Conservation (phyloP, 352 stramenopile genomes). For the Phytopythium mirpurense region DNA sequence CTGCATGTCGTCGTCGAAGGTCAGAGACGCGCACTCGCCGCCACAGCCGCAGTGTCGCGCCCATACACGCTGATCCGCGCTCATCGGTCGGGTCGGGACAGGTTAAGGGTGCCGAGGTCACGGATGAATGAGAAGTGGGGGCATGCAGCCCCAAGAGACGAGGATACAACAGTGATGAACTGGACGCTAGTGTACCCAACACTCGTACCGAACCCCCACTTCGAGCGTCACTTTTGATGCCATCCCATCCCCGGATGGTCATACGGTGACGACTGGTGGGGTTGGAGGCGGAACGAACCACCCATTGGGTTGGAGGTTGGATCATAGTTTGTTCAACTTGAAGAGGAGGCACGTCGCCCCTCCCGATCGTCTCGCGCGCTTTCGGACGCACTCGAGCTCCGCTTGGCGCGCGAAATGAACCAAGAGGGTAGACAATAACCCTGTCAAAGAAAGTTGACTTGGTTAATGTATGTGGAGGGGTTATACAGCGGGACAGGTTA, state of each 20-base stretch:
- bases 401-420: slow-evolving; percentile 5
- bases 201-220: too few relatives aligned
- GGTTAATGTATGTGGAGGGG: background rate
- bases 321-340: background rate
- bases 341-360: background rate
- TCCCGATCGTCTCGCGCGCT: background rate
- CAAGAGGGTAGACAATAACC: too few relatives aligned
- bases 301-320: background rate
- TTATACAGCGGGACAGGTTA: too few relatives aligned
- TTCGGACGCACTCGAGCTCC: background rate
- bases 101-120: background rate
- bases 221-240: too few relatives aligned
- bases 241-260: too few relatives aligned
- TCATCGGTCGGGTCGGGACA: background rate
- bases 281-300: background rate
- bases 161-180: too few relatives aligned
- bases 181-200: too few relatives aligned
- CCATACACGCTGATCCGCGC: slow-evolving; percentile 7
- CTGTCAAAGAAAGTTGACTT: too few relatives aligned
- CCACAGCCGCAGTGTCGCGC: slow-evolving; percentile 18
- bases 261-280: background rate
- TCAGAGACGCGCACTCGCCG: slow-evolving; percentile 16
- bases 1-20: slow-evolving; percentile 21
- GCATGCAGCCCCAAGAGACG: background rate
- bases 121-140: background rate